Evolutionary conservation across 257 asterid species (phyloP).

Genomic region (Solanum medicagineum): DNA sequence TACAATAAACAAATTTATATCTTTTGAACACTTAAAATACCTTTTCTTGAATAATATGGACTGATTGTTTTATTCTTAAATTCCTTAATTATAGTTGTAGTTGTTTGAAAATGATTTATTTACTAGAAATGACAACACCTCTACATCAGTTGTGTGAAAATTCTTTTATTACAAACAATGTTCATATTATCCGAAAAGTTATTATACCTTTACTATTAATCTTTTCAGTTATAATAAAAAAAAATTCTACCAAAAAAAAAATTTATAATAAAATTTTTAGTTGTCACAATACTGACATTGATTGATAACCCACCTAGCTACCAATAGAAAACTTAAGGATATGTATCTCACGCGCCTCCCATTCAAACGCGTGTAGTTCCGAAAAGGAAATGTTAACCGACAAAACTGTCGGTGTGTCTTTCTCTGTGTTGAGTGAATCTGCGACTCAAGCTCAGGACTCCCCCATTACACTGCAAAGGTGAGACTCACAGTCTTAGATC

Average conservation of each 20-base stretch:
- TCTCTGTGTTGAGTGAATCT: background rate
- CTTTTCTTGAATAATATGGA: too few relatives aligned
- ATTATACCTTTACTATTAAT: too few relatives aligned
- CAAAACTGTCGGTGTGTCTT: conserved; percentile 7
- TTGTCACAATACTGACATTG: background rate
- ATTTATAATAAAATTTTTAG: background rate
- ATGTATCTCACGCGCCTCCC: background rate
- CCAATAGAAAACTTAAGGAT: background rate
- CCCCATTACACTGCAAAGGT: background rate
- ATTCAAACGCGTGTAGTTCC: background rate
- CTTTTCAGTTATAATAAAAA: too few relatives aligned
- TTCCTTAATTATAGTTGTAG: background rate
- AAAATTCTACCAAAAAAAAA: too few relatives aligned
- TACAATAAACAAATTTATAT: too few relatives aligned
- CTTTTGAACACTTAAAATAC: too few relatives aligned
- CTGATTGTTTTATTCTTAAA: background rate
- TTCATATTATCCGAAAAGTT: too few relatives aligned
- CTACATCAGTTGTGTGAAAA: too few relatives aligned
- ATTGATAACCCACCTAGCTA: background rate
- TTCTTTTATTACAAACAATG: background rate
- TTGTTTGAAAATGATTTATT: background rate
- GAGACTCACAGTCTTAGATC: background rate
- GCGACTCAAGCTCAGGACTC: background rate
- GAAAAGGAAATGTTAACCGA: background rate
- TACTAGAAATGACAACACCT: background rate